Conservation (phyloP, 805 yeast genomes). For the Isabelozyma pseudorhagii region DNA sequence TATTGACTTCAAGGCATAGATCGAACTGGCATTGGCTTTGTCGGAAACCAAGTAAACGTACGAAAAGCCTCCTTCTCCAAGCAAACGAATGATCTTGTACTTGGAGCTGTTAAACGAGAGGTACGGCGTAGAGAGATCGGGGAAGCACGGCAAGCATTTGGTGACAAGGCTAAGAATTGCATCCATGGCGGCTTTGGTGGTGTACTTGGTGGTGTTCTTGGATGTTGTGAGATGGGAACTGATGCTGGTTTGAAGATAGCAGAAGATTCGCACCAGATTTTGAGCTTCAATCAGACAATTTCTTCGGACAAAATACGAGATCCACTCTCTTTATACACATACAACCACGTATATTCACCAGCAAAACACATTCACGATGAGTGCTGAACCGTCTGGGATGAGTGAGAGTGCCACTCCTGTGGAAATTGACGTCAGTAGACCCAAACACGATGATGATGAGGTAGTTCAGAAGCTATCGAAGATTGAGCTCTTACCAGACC, state of each 20-base stretch:
- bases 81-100: slow-evolving; percentile 62
- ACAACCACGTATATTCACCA: too few relatives aligned
- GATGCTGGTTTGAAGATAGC: not conserved
- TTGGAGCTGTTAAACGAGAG: slow-evolving; percentile 58
- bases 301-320: too few relatives aligned
- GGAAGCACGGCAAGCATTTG: slow-evolving; percentile 46
- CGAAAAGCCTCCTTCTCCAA: slow-evolving; percentile 90
- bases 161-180: slow-evolving; percentile 14
- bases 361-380: not conserved
- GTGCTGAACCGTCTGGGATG: not conserved
- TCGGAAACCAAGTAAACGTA: slow-evolving; percentile 75
- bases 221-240: not conserved
- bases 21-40: slow-evolving; percentile 39
- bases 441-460: slow-evolving; percentile 5
- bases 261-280: too few relatives aligned
- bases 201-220: not conserved
- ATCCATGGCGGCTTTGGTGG: slow-evolving; percentile 14
- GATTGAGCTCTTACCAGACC: slow-evolving; percentile 36
- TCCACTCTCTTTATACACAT: too few relatives aligned
- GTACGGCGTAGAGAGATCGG: slow-evolving; percentile 47
- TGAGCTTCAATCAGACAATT: too few relatives aligned
- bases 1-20: slow-evolving; percentile 79
- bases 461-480: slow-evolving; percentile 19
- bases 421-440: not conserved
- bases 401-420: not conserved